Evolutionary conservation across 2,329 filamentous ascomycete species (phyloP).

Genomic region (Pseudogymnoascus sp.): DNA sequence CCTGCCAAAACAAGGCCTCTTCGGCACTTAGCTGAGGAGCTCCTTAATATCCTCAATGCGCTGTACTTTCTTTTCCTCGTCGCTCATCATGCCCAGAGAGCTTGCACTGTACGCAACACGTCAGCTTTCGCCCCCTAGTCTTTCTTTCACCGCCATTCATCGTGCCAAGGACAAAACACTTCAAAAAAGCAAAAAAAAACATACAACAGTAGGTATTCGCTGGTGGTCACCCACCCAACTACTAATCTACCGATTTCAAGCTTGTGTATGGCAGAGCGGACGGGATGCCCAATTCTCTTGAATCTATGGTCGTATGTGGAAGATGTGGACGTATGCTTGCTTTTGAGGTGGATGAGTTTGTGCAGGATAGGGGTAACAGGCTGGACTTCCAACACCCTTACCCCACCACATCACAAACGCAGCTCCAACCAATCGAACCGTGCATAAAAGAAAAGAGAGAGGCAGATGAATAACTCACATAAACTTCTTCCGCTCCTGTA

Average conservation of each 20-base stretch:
- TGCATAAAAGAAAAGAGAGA: constrained; percentile 10
- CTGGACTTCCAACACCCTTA: neutral
- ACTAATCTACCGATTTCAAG: constrained; percentile 25
- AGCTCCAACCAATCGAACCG: constrained; percentile 20
- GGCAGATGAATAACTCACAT: constrained; percentile 52
- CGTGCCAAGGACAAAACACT: neutral
- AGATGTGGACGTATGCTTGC: neutral
- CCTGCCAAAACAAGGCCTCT: neutral
- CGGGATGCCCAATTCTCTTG: constrained; percentile 24
- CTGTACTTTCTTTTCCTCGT: constrained; percentile 85
- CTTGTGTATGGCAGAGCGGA: constrained; percentile 23
- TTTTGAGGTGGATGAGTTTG: neutral
- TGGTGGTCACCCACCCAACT: constrained; percentile 26
- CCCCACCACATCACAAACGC: neutral
- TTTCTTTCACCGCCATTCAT: neutral
- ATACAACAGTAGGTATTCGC: constrained; percentile 24
- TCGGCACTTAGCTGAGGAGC: constrained; percentile 56
- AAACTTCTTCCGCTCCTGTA: constrained; percentile 95
- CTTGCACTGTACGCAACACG: constrained; percentile 59
- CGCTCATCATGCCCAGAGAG: constrained; percentile 85
- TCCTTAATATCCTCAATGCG: constrained; percentile 92
- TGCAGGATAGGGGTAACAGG: neutral
- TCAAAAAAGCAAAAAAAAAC: constrained; percentile 10
- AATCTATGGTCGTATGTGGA: constrained; percentile 24
- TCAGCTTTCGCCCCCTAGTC: neutral